A percentile compares a stretch with the other conserved stretches of the same genome.
Evolutionary conservation across 306 rosid genomes (phyloP).

Genomic region (Spatholobus suberectus): DNA sequence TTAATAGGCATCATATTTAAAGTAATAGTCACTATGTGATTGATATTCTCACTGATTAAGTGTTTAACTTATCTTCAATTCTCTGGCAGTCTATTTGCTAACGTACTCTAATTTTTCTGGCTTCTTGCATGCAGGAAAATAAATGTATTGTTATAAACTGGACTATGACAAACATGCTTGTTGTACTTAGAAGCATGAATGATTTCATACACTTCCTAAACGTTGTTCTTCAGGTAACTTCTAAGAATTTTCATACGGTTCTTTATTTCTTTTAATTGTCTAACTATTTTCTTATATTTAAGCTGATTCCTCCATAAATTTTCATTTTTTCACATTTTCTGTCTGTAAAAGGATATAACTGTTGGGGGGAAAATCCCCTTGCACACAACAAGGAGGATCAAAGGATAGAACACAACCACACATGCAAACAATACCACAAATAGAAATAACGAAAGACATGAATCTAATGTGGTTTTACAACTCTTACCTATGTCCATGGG

Average conservation of each 20-base stretch:
- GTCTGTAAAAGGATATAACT: not conserved
- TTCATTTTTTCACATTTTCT: not conserved
- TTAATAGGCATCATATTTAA: not conserved
- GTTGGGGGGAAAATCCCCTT: no score
- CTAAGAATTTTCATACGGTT: not conserved
- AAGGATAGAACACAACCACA: no score
- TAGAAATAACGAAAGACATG: no score
- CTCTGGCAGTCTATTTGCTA: not conserved
- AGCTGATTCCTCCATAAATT: not conserved
- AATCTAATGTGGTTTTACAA: no score
- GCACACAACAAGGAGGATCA: no score
- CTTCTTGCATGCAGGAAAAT: conserved; percentile 47
- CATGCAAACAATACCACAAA: no score
- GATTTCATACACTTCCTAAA: conserved; percentile 70
- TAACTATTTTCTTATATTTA: not conserved
- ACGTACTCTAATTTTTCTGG: not conserved
- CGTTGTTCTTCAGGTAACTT: conserved; percentile 80
- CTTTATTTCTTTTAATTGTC: not conserved
- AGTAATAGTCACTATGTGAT: not conserved
- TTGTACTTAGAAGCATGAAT: conserved; percentile 70
- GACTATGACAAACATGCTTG: conserved; percentile 55
- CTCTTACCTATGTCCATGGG: no score
- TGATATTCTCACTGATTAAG: not conserved
- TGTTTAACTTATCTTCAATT: not conserved
- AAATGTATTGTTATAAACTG: conserved; percentile 63